Evolutionary conservation across 1,284 basidiomycete genomes (phyloP), one percentile per base, ranked within the genome.

Genomic region (Kwoniella shivajii): DNA sequence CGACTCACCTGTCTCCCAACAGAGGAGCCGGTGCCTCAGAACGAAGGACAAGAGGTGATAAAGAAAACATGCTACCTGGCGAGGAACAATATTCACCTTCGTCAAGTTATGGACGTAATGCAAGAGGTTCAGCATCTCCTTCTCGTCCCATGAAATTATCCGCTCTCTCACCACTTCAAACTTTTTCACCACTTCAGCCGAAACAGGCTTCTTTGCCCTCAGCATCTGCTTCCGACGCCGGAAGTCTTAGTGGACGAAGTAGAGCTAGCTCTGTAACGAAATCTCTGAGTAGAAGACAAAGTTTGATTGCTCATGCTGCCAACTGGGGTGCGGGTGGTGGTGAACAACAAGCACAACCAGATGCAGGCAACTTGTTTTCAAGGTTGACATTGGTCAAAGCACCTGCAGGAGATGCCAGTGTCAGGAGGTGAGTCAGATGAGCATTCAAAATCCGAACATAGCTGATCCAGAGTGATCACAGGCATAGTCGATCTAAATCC

Each of bases 121-220:
- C 39, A 30, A 54, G 44, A 16, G 88, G 87, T 71, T 89, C 88
- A 0, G 82, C 82, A 37, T 86, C 85, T 27, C 82, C 83, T 47
- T 84, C 84, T 44, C 61, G 63, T 13, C 66, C 65, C 11, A 60
- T 54, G 13, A 54, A 59, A 14, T 54, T 72, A 26, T 69, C 63
- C n/a, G 77, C 75, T 0, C 56, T 78, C 9, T 74, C 71, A 1
- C 74, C 77, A 0, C 61, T 78, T 3, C 75, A 78, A 57, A 60
- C 71, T 1, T 67, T 78, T 49, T 77, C 75, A 3, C 73, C 77
- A 0, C 64, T 78, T 9, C 61, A 61, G 50, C 44, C 58, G 14
- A 43, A 53, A 50, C 43, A 48, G 26, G 37, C 46, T n/a, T 39
- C 51, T 10, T 18, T 54, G 9, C 52, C 67, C n/a, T 36, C 47